These are phyloP conservation scores for Candida palmyrensis DNA, from an alignment of 805 yeast genomes.

Conservation along the genomic window DNA sequence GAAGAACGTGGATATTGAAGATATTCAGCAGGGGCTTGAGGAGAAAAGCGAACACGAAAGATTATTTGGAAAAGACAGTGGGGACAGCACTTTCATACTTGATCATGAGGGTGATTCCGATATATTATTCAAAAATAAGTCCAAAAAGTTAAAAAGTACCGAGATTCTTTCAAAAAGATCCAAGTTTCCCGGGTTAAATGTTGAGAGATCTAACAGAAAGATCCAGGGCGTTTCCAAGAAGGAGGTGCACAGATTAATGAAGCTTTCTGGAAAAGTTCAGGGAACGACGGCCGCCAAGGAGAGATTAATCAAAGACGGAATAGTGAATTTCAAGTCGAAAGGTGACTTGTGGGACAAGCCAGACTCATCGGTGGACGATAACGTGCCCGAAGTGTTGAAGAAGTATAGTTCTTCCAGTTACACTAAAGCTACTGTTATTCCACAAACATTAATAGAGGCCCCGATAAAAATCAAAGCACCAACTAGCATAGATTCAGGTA, in stretches of 20 bases:
- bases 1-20: constrained; percentile 83
- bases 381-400: constrained; percentile 14
- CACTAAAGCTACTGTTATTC: constrained; percentile 46
- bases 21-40: constrained; percentile 67
- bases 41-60: constrained; percentile 58
- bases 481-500: constrained; percentile 65
- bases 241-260: constrained; percentile 62
- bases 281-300: constrained; percentile 50
- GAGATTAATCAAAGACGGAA: constrained; percentile 60
- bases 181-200: constrained; percentile 61
- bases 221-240: constrained; percentile 61
- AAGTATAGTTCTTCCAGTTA: constrained; percentile 16
- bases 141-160: constrained; percentile 47
- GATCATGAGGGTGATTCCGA: constrained; percentile 33
- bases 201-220: constrained; percentile 32
- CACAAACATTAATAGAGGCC: constrained; percentile 47
- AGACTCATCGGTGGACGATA: constrained; percentile 12
- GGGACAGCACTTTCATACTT: constrained; percentile 52
- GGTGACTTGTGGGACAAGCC: constrained; percentile 76
- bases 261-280: constrained; percentile 67
- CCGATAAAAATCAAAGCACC: constrained; percentile 50
- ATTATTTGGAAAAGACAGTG: constrained; percentile 44
- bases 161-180: constrained; percentile 73
- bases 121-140: constrained; percentile 23
- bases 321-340: constrained; percentile 39